Evolutionary conservation across 805 yeast species (phyloP), one percentile per base, ranked within the genome.

Genomic region (Kluyveromyces siamensis): DNA sequence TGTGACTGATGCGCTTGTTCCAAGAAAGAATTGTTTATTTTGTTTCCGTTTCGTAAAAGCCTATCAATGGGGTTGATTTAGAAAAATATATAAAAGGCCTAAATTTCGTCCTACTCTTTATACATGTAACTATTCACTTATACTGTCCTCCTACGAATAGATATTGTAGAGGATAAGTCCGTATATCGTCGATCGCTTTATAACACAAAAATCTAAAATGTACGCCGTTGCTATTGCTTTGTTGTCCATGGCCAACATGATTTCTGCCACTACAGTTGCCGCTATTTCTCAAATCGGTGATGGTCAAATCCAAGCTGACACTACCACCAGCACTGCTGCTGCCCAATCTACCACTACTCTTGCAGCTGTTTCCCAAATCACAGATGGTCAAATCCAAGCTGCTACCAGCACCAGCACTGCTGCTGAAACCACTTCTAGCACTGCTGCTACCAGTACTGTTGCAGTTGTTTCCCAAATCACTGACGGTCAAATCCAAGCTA

Each of bases 281-380:
- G 67, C 71, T 43, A 62, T 67, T 37, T 61, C 72, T 33, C 74
- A 70, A 58, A 73, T 72, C 52, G 61, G 66, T 46, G 79, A 75
- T 52, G 78, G 77, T 48, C 76, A 73, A 58, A 62, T 72, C 44
- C 77, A 72, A 61, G 73, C 71, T 41, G 60, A 67, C 44, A 62
- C 72, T 42, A 52, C 54, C 37, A 54, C 56, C 30, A 68, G 62
- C 21, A 51, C 56, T 38, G 50, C 68, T 47, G 52, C 63, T 50
- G 68, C 70, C n/a, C n/a, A n/a, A n/a, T n/a, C n/a, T 14, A 49
- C 50, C 43, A 47, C 52, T 37, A 52, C 59, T 27, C 58, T 66
- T 25, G 80, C 58, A 10, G 36, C 59, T 37, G 59, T 56, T 17
- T 52, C 69, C 19, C 68, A 65, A 52, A 68, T 67, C 54, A 57